Base-by-base conservation (phyloP, 352 stramenopile genomes). In the Aphanomyces euteiches region DNA sequence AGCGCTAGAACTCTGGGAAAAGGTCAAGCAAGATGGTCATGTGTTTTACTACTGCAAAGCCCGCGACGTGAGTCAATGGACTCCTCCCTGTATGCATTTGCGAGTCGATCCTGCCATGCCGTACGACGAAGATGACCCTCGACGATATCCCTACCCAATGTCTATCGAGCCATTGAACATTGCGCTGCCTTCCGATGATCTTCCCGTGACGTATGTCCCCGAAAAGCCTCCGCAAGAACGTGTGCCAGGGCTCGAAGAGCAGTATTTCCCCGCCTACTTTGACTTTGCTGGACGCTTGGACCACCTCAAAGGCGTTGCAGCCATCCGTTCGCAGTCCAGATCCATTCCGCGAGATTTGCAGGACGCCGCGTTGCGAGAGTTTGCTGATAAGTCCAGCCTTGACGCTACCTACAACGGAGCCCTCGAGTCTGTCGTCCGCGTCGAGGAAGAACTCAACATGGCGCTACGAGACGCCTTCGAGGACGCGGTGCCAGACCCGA, bases 31-130 rank as follows among this genome's bases (percentile, higher is more conserved):
- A 40, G 64, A 63, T 10, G n/a, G 43, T 7, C 15, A 61, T 54
- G 48, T 63, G 36, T 70, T 70, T n/a, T 70, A 43, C 28, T 70
- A 56, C 40, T 70, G 64, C 54, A 70, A 70, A 43, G 64, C 34
- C 28, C 45, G 64, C 38, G n/a, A 70, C 54, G 38, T 45, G 5
- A 70, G 64, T 36, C 17, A 47, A 39, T 70, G 64, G 64, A 21
- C 17, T 12, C 47, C 64, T 15, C 64, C 64, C 15, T 70, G 64
- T 41, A 13, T 54, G 34, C 36, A 56, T 40, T 61, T 70, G 36
- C 17, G 19, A 28, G n/a, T 7, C 1, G 64, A 61, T 13, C 37
- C 37, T 8, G 17, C 15, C 50, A 12, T 19, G 5, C 17, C n/a
- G 1, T 28, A 28, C 28, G 28, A 28, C 28, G 54, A 28, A 12